These are phyloP conservation scores for Wallemia hederae DNA, from an alignment of 1,284 basidiomycete species.

Conservation along the genomic window DNA sequence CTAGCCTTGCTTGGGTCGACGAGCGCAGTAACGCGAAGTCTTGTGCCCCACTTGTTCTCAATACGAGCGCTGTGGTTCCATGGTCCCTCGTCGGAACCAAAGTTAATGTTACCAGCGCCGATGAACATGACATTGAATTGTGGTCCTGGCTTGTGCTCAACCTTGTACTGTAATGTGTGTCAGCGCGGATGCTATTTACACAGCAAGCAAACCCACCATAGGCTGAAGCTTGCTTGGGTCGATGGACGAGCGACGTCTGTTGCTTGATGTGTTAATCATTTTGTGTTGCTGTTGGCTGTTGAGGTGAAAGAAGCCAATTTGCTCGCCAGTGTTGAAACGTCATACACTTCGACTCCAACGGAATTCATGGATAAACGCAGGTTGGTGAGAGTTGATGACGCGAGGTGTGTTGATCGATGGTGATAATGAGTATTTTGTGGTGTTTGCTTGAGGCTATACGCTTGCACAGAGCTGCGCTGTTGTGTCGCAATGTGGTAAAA, in stretches of 20 bases:
- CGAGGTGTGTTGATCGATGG: too few species aligned
- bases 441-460: too few species aligned
- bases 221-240: neutral
- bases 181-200: neutral
- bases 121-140: slow-evolving; percentile 1
- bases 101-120: slow-evolving; percentile 5
- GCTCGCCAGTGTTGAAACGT: too few species aligned
- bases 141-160: neutral
- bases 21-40: slow-evolving; percentile 79
- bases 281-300: neutral
- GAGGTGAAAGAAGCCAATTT: too few species aligned
- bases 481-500: too few species aligned
- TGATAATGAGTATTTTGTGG: too few species aligned
- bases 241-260: neutral
- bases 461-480: too few species aligned
- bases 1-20: slow-evolving; percentile 71
- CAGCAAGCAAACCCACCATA: neutral
- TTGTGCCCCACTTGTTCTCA: slow-evolving; percentile 76
- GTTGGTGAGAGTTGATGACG: too few species aligned
- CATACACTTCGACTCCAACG: too few species aligned
- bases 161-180: neutral
- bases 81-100: slow-evolving; percentile 17
- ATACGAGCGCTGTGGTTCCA: slow-evolving; percentile 90
- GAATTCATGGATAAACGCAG: too few species aligned
- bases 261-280: neutral